Conservation (phyloP, 805 yeast genomes). For the Ogataea trehaloabstinens region DNA sequence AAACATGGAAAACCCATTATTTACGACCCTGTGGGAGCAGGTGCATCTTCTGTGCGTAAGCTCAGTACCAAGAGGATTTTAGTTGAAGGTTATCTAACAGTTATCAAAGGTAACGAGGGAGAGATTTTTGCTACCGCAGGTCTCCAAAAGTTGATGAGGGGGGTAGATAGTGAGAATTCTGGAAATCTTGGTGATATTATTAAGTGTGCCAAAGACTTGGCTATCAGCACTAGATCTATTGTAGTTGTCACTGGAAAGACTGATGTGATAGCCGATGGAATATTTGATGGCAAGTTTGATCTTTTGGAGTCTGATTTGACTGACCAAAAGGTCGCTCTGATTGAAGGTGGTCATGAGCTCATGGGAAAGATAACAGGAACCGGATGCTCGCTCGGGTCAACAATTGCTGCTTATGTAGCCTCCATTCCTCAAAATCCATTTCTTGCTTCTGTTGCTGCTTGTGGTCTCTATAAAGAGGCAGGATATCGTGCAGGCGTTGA, state of each 20-base stretch:
- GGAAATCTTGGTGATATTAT: slow-evolving; percentile 27
- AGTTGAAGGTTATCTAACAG: slow-evolving; percentile 55
- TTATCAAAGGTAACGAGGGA: slow-evolving; percentile 84
- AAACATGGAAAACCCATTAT: slow-evolving; percentile 57
- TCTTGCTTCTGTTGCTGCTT: slow-evolving; percentile 53
- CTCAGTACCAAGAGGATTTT: slow-evolving; percentile 47
- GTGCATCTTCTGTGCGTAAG: slow-evolving; percentile 66
- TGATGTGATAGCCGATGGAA: slow-evolving; percentile 53
- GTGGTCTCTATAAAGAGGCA: slow-evolving; percentile 56
- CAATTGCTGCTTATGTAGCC: slow-evolving; percentile 58
- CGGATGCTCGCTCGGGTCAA: slow-evolving; percentile 80
- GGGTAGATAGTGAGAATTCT: slow-evolving; percentile 55
- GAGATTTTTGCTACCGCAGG: slow-evolving; percentile 69
- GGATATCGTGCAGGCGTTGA: slow-evolving; percentile 50
- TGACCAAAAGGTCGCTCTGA: slow-evolving; percentile 29
- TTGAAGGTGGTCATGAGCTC: slow-evolving; percentile 57
- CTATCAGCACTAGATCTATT: slow-evolving; percentile 50
- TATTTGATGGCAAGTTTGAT: slow-evolving; percentile 16
- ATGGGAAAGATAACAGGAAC: slow-evolving; percentile 77
- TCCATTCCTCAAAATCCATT: slow-evolving; percentile 40
- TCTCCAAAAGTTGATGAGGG: slow-evolving; percentile 50
- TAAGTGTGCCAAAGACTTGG: slow-evolving; percentile 46
- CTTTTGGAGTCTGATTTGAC: slow-evolving; percentile 14
- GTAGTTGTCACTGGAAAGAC: slow-evolving; percentile 70
- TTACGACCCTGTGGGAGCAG: slow-evolving; percentile 92